phyloP scores from a whole-genome alignment of 768 basidiomycete genomes.

The Cystobasidium tubakii region DNA sequence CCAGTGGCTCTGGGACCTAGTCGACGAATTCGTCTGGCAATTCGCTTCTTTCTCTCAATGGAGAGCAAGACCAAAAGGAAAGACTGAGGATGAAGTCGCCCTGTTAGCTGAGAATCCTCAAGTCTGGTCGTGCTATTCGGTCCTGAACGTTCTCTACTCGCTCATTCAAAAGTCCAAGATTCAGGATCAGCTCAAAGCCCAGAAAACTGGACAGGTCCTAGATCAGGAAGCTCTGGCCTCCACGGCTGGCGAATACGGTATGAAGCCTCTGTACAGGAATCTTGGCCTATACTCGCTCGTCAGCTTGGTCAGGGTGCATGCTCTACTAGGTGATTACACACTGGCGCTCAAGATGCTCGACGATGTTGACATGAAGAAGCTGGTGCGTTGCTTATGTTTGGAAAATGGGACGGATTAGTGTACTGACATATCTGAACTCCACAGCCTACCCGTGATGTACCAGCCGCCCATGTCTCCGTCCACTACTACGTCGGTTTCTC shows the following conservation, averaged over 20 bases:
- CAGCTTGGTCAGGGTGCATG: slow-evolving; percentile 89
- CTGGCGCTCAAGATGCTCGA: slow-evolving; percentile 93
- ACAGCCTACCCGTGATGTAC: slow-evolving; percentile 61
- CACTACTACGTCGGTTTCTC: slow-evolving; percentile 96
- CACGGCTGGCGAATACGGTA: slow-evolving; percentile 88
- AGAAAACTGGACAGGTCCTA: slow-evolving; percentile 65
- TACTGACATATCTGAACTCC: not conserved
- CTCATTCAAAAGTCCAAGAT: slow-evolving; percentile 95
- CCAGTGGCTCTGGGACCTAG: slow-evolving; percentile 97
- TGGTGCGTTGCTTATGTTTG: slow-evolving; percentile 54
- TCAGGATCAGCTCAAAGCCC: slow-evolving; percentile 83
- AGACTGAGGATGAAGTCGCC: slow-evolving; percentile 79
- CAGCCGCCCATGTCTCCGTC: slow-evolving; percentile 90
- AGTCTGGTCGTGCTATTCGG: slow-evolving; percentile 94
- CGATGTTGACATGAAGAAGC: slow-evolving; percentile 83
- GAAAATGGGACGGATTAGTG: not conserved
- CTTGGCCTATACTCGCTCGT: slow-evolving; percentile 96
- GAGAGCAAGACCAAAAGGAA: slow-evolving; percentile 55
- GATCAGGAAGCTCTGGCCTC: slow-evolving; percentile 50
- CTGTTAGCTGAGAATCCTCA: slow-evolving; percentile 61
- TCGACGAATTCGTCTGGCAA: slow-evolving; percentile 97
- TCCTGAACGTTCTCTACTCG: slow-evolving; percentile 95
- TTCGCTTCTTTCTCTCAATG: slow-evolving; percentile 90
- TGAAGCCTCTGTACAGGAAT: slow-evolving; percentile 81
- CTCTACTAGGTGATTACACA: slow-evolving; percentile 89